Conservation (phyloP, 2,329 filamentous ascomycete genomes). For the Fusarium palustre region DNA sequence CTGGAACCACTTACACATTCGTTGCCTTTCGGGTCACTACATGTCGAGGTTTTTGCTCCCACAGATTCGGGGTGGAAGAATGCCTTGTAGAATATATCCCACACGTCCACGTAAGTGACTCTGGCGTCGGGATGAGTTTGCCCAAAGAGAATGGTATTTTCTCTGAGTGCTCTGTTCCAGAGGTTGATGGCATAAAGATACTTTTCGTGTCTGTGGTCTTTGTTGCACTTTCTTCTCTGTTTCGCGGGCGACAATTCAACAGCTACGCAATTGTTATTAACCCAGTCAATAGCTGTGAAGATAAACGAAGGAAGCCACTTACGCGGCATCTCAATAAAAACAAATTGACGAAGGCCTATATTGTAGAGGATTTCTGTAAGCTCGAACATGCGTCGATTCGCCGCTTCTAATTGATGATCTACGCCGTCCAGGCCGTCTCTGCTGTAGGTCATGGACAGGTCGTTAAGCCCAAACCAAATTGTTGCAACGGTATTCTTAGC, state of each 20-base stretch:
- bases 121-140: background rate
- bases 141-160: background rate
- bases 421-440: too few relatives aligned
- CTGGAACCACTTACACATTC: background rate
- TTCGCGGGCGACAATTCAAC: background rate
- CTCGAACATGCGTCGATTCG: constrained; percentile 5
- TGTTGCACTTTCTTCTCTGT: background rate
- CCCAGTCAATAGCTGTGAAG: too few relatives aligned
- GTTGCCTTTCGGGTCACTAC: background rate
- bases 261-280: background rate
- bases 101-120: background rate
- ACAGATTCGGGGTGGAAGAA: background rate
- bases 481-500: background rate
- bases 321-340: background rate
- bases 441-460: background rate
- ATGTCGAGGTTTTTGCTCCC: background rate
- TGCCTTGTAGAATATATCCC: constrained; percentile 13
- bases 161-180: background rate
- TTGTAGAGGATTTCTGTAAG: background rate
- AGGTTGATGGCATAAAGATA: background rate
- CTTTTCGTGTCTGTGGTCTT: background rate
- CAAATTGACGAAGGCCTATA: background rate
- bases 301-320: too few relatives aligned
- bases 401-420: background rate
- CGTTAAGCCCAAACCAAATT: constrained; percentile 11